A percentile compares a stretch with the other conserved stretches of the same genome.
These are phyloP conservation scores for Phialocephala subalpina DNA, from an alignment of 2,329 filamentous ascomycete species.

Conservation along the genomic window DNA sequence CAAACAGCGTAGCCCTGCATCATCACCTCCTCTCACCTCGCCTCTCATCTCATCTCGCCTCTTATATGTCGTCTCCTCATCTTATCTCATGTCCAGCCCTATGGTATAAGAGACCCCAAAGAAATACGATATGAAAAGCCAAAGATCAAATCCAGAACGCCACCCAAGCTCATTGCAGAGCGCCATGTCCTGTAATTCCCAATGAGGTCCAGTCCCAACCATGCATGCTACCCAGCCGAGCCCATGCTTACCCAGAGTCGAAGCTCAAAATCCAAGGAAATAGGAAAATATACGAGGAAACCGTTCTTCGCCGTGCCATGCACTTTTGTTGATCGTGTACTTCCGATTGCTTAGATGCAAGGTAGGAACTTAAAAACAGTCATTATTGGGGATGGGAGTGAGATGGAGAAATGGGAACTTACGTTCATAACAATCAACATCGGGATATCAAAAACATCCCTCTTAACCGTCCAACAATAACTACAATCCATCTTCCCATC, in stretches of 20 bases:
- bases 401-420: constrained; percentile 56
- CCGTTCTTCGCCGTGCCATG: constrained; percentile 16
- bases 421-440: constrained; percentile 99
- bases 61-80: neutral
- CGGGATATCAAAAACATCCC: constrained; percentile 97
- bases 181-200: constrained; percentile 22
- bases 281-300: constrained; percentile 15
- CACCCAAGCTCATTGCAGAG: constrained; percentile 29
- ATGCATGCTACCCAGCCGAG: constrained; percentile 10
- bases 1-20: constrained; percentile 15
- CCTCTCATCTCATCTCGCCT: neutral
- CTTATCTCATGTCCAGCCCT: neutral
- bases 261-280: constrained; percentile 1
- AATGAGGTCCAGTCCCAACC: constrained; percentile 14
- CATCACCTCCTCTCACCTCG: constrained; percentile 1
- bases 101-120: neutral
- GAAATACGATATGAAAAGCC: constrained; percentile 8
- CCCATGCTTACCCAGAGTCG: neutral
- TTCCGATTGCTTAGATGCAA: constrained; percentile 48
- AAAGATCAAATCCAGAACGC: constrained; percentile 31
- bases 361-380: constrained; percentile 49
- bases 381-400: constrained; percentile 15
- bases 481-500: constrained; percentile 94
- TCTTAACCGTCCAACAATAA: constrained; percentile 96
- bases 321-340: neutral